Base-by-base conservation (phyloP, 192 early-diverging fungal genomes). In the Chytriomyces sp. region DNA sequence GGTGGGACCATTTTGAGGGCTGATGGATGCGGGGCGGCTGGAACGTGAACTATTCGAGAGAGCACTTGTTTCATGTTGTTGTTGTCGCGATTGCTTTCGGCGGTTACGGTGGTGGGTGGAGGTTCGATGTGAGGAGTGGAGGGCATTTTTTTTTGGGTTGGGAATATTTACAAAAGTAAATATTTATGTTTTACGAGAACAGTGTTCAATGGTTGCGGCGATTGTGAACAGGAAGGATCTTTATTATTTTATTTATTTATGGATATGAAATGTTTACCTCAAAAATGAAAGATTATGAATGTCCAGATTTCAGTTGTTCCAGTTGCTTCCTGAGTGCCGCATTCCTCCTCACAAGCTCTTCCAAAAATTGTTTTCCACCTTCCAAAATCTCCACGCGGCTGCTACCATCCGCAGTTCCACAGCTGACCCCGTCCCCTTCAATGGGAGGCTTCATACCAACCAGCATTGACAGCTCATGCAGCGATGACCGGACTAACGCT, bases 1-100 rank as follows among this genome's bases (percentile, higher is more conserved):
- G 95, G 94, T 9, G 97, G 97, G 61, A 95, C 91, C 20, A 97
- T 60, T 61, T 71, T 70, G 8, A 53, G 53, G 53, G 59, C 26
- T 13, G 77, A 69, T 9, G 61, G 9, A 28, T 78, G 77, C 44
- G 65, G 75, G 10, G 23, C 63, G 0, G 64, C 53, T 7, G 71
- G 71, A 46, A 73, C 61, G 26, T 73, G 71, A 8, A 18, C 24
- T 9, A 73, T 61, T 24, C 18, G 71, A 7, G 18, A 20, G 28
- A 73, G 44, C 20, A 48, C 50, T 35, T 35, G 35, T 35, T 35
- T 35, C 35, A 35, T 35, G 35, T 1, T 35, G 35, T 35, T 35
- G 28, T 35, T 35, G 35, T 35, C 35, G 35, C 35, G 35, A 35
- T 4, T 35, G 35, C 35, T 35, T 35, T 35, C 2, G 35, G 35